Conservation (phyloP, 1,284 basidiomycete genomes). For the Polyporus tsugae region DNA sequence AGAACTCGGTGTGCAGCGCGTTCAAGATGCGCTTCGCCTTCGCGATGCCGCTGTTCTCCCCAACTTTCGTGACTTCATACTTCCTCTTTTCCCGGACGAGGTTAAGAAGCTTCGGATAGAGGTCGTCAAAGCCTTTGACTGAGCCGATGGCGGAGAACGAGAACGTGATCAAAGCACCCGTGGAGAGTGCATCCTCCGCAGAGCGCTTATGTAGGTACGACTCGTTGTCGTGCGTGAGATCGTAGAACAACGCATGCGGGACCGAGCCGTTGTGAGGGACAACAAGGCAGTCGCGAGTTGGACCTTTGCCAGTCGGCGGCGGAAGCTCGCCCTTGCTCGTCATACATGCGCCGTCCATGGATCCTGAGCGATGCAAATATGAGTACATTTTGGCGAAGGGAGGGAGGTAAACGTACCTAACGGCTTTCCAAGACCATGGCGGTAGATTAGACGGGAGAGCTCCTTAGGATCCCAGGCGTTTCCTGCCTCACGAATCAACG, state of each 20-base stretch:
- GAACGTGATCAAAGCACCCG: conserved; percentile 89
- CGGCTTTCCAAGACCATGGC: conserved; percentile 90
- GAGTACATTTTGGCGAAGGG: background rate
- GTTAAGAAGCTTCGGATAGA: conserved; percentile 92
- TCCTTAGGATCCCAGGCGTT: conserved; percentile 92
- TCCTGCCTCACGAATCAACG: conserved; percentile 90
- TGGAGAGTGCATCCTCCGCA: conserved; percentile 92
- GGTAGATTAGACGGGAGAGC: conserved; percentile 84
- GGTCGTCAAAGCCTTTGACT: conserved; percentile 94
- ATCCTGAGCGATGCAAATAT: conserved; percentile 57
- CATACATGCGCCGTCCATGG: conserved; percentile 90
- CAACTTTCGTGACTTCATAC: conserved; percentile 72
- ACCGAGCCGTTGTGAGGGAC: conserved; percentile 84
- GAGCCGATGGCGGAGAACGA: conserved; percentile 88
- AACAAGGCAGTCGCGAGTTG: conserved; percentile 75
- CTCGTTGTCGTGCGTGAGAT: conserved; percentile 96
- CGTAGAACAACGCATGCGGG: conserved; percentile 93
- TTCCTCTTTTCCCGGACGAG: conserved; percentile 84
- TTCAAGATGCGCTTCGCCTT: conserved; percentile 87
- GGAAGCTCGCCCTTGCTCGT: conserved; percentile 79
- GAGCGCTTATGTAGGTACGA: conserved; percentile 88
- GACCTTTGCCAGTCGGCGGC: conserved; percentile 82
- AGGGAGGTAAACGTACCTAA: conserved; percentile 62
- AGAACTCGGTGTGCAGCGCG: conserved; percentile 90
- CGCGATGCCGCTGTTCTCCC: conserved; percentile 75